Evolutionary conservation across 179 eudicot species (phyloP).

Genomic region (Amaranthus tricolor): DNA sequence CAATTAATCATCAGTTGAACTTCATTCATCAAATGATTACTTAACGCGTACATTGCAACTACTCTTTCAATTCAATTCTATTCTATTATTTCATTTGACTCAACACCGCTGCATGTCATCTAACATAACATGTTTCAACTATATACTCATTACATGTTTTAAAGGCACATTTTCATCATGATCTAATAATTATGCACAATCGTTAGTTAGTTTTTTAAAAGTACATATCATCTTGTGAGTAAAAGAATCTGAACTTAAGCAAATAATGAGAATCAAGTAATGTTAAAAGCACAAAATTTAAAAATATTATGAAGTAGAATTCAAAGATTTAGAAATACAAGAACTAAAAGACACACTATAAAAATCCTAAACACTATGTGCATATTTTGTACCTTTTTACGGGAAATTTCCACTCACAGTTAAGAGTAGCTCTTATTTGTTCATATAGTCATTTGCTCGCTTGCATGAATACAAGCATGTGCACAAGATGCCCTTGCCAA

Average conservation of each 20-base stretch:
- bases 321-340: constrained; percentile 29
- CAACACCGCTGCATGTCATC: too few species aligned
- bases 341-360: constrained; percentile 26
- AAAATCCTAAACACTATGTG: constrained; percentile 29
- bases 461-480: constrained; percentile 21
- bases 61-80: too few species aligned
- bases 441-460: constrained; percentile 5
- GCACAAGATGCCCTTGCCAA: constrained; percentile 19
- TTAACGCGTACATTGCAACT: too few species aligned
- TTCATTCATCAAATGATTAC: too few species aligned
- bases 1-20: too few species aligned
- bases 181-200: too few species aligned
- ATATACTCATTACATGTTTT: too few species aligned
- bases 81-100: too few species aligned
- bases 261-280: constrained; percentile 21
- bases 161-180: too few species aligned
- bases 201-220: too few species aligned
- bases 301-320: constrained; percentile 13
- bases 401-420: not conserved
- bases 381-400: constrained; percentile 25
- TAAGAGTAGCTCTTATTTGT: not conserved
- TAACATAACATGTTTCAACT: too few species aligned
- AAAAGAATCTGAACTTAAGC: constrained; percentile 17
- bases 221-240: too few species aligned
- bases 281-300: constrained; percentile 7